Base-by-base conservation (phyloP, 2,329 filamentous ascomycete genomes). In the Blumeria hordei region DNA sequence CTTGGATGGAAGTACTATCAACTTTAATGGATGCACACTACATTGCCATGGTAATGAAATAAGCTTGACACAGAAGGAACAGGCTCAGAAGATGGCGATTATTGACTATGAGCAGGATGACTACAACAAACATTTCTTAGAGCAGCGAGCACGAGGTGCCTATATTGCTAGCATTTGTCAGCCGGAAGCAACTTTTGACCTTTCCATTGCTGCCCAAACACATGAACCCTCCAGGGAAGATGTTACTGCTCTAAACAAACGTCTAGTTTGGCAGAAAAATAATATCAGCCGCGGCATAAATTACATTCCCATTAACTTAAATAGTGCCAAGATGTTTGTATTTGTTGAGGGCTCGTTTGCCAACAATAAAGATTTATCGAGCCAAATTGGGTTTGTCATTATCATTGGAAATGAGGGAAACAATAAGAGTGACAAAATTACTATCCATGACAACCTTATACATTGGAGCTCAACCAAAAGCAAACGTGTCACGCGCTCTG, bases 1-100 rank as follows among this genome's bases (percentile, higher is more conserved):
- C 21, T 28, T n/a, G n/a, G 9, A 32, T 47, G 14, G 35, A 16
- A 21, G 8, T 16, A 37, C 21, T 16, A 12, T 55, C 10, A 35
- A 28, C 12, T 56, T 56, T 41, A 56, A 56, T 43, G 55, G 55
- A 2, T 51, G 49, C 21, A 32, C 54, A n/a, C 35, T 56, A 16
- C 18, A 35, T 11, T n/a, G 8, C 21, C 35, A 36, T 6, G 43
- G 37, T 28, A 39, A 39, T 33, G 12, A 41, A 6, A 54, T 53
- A 32, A 32, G 4, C 21, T 28, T 28, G 21, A 28, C 21, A 28
- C 55, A 56, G 32, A 45, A 56, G 36, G 18, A 45, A 16, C 55
- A 53, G 39, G 32, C 37, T 16, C 53, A 53, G 50, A 56, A 37
- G 12, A 28, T 56, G 8, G 16, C 36, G 18, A 9, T 53, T 34